Evolutionary conservation across 371 early-diverging fungal genomes (phyloP).

Genomic region (Smittium culicis): DNA sequence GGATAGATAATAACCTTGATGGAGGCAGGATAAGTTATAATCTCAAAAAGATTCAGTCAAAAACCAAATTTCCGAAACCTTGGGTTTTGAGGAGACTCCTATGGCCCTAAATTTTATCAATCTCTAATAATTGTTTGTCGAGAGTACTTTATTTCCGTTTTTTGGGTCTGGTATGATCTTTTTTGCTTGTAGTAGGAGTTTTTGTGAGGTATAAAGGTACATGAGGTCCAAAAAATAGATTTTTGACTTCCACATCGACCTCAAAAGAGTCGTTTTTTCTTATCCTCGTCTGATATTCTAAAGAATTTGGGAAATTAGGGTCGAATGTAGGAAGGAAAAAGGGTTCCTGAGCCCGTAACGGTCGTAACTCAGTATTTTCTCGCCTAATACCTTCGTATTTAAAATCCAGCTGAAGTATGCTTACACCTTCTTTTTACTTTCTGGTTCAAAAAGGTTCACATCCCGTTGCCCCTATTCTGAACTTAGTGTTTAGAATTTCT

Average conservation of each 20-base stretch:
- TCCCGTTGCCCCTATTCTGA: not conserved
- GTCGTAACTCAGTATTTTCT: constrained; percentile 22
- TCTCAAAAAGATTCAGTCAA: not conserved
- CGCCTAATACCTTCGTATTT: constrained; percentile 19
- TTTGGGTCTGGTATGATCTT: not conserved
- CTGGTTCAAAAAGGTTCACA: constrained; percentile 25
- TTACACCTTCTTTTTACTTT: constrained; percentile 9
- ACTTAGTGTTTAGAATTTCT: not conserved
- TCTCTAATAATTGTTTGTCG: not conserved
- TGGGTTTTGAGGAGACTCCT: not conserved
- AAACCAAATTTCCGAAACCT: not conserved
- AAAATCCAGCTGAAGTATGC: constrained; percentile 16
- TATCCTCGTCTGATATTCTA: constrained; percentile 15
- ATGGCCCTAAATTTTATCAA: not conserved
- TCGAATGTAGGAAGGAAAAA: constrained; percentile 19
- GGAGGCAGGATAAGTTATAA: not conserved
- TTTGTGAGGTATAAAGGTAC: not conserved
- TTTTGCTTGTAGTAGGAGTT: not conserved
- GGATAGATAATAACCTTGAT: not conserved
- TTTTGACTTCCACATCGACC: not conserved
- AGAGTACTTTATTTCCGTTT: not conserved
- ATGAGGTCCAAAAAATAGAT: not conserved
- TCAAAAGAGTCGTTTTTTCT: constrained; percentile 2
- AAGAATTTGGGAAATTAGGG: constrained; percentile 19
- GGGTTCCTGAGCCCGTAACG: constrained; percentile 14